Conservation (phyloP, 352 stramenopile species). For the Pythium periplocum region DNA sequence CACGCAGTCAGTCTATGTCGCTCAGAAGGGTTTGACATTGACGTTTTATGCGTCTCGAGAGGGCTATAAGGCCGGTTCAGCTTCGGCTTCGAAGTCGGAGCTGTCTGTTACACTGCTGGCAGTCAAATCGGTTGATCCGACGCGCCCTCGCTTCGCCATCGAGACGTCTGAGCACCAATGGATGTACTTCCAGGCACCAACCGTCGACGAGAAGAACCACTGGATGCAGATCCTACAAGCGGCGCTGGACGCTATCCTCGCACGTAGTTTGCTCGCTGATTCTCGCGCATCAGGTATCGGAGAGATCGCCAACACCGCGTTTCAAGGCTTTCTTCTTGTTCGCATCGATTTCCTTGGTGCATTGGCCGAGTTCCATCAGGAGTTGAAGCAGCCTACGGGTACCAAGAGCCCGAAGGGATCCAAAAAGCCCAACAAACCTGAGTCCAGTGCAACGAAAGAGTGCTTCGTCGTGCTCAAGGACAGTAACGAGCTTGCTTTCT, state of each 20-base stretch:
- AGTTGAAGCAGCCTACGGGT: neutral
- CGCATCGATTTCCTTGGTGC: conserved; percentile 14
- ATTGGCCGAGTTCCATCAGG: neutral
- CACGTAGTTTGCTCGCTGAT: conserved; percentile 16
- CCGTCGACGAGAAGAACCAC: conserved; percentile 13
- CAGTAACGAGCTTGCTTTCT: conserved; percentile 44
- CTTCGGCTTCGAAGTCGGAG: conserved; percentile 10
- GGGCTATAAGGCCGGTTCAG: conserved; percentile 36
- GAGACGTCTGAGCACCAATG: conserved; percentile 28
- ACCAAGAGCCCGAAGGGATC: too few relatives aligned
- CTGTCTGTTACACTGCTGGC: conserved; percentile 27
- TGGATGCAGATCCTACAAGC: conserved; percentile 29
- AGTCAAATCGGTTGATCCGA: conserved; percentile 14
- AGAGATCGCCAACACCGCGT: neutral
- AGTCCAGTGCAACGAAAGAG: conserved; percentile 22
- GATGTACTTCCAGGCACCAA: conserved; percentile 26
- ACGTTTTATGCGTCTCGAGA: conserved; percentile 55
- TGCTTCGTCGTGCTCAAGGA: conserved; percentile 40
- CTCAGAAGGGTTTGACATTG: conserved; percentile 34
- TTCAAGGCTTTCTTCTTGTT: conserved; percentile 13
- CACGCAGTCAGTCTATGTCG: conserved; percentile 38
- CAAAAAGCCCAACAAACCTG: too few relatives aligned
- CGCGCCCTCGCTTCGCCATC: conserved; percentile 19
- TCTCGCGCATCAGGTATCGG: neutral
- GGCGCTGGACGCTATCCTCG: conserved; percentile 23